Evolutionary conservation across 2,329 filamentous ascomycete species (phyloP).

Genomic region (Fusarium equiseti): DNA sequence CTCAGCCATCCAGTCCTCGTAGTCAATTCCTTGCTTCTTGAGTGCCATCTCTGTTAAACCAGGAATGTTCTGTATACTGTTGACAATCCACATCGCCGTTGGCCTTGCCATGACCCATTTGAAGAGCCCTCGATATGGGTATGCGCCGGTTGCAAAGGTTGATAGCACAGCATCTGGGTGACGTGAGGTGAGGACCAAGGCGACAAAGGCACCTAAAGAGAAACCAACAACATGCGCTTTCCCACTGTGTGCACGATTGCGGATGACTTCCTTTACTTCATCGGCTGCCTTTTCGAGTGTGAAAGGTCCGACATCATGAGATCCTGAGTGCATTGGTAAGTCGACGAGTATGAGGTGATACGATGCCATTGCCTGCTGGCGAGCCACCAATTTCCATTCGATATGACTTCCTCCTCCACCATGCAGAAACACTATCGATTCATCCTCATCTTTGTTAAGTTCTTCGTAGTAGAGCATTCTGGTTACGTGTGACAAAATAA

Average conservation of each 20-base stretch:
- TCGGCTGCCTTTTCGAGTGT: conserved; percentile 9
- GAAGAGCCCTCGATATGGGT: conserved; percentile 17
- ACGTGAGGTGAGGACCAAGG: conserved; percentile 12
- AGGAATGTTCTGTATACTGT: neutral
- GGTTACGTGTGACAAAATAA: neutral
- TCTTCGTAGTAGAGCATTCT: neutral
- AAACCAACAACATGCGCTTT: conserved; percentile 57
- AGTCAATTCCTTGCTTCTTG: conserved; percentile 23
- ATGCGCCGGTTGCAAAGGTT: conserved; percentile 16
- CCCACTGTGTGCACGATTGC: conserved; percentile 49
- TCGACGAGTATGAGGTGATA: conserved; percentile 28
- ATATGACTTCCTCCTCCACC: conserved; percentile 18
- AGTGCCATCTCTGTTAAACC: conserved; percentile 12
- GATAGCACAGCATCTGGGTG: conserved; percentile 8
- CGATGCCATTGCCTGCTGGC: neutral
- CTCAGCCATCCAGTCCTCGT: conserved; percentile 22
- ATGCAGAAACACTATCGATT: conserved; percentile 20
- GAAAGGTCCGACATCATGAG: conserved; percentile 5
- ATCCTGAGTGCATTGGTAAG: conserved; percentile 28
- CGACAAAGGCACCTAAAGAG: conserved; percentile 46
- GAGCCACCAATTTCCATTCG: conserved; percentile 16
- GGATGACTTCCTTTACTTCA: conserved; percentile 51
- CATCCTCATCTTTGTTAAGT: neutral
- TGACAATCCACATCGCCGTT: neutral
- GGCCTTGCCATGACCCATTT: conserved; percentile 30